Percentiles rank a stretch among this genome's conserved stretches.
phyloP scores from a whole-genome alignment of 345 rosid genomes.

The Rubroshorea leprosula region DNA sequence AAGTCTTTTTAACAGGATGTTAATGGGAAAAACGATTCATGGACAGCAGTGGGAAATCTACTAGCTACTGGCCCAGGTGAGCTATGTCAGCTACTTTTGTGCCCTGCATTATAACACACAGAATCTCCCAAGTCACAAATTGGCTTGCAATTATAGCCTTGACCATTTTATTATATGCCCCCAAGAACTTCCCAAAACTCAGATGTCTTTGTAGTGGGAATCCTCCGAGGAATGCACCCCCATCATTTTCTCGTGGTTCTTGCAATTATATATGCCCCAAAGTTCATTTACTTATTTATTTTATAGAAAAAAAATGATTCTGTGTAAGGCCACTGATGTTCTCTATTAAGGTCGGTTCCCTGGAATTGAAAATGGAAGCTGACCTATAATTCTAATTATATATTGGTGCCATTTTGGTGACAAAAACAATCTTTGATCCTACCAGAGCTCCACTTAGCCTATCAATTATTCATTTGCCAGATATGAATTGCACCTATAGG shows the following conservation, averaged over 20 bases:
- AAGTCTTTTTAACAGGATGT: too few relatives aligned
- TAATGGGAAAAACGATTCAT: slow-evolving; percentile 10
- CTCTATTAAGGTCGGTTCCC: not conserved
- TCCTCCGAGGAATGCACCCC: slow-evolving; percentile 17
- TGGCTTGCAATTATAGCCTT: slow-evolving; percentile 6
- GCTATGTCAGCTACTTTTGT: not conserved
- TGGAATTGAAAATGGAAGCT: slow-evolving; percentile 10
- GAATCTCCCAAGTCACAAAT: slow-evolving; percentile 2
- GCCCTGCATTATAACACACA: not conserved
- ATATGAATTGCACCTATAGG: slow-evolving; percentile 18
- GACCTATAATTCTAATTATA: slow-evolving; percentile 1
- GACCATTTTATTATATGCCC: too few relatives aligned
- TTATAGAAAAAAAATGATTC: not conserved
- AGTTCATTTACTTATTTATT: not conserved
- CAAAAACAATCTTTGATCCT: slow-evolving; percentile 18
- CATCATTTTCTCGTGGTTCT: slow-evolving; percentile 1
- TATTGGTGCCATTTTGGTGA: slow-evolving; percentile 25
- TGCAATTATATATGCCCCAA: not conserved
- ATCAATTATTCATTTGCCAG: slow-evolving; percentile 9
- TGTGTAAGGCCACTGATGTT: slow-evolving; percentile 14
- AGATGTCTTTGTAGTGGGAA: slow-evolving; percentile 21
- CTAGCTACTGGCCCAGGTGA: not conserved
- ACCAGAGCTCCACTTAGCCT: slow-evolving; percentile 24
- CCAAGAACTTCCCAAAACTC: slow-evolving; percentile 17
- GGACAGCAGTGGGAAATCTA: slow-evolving; percentile 29